A percentile compares a stretch with the other conserved stretches of the same genome.
These are phyloP conservation scores for Blastocystis sp. DNA, from an alignment of 352 stramenopile species.

Conservation along the genomic window DNA sequence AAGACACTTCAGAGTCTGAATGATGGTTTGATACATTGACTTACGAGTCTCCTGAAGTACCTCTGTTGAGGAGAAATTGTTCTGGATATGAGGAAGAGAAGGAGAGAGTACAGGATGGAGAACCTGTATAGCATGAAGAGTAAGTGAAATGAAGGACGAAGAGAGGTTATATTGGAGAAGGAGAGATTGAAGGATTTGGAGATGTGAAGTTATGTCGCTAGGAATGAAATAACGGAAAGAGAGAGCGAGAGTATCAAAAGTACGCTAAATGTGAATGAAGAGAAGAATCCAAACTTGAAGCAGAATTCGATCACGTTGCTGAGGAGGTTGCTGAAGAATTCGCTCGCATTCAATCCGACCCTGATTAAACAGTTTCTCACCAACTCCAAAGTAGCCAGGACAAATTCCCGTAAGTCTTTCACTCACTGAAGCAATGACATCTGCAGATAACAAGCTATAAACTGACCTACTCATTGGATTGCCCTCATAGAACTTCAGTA, in stretches of 20 bases:
- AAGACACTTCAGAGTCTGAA: constrained; percentile 3
- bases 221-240: constrained; percentile 30
- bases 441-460: neutral
- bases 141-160: neutral
- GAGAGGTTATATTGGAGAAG: neutral
- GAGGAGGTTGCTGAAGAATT: neutral
- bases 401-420: constrained; percentile 9
- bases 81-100: neutral
- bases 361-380: constrained; percentile 55
- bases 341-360: neutral
- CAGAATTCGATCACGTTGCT: neutral
- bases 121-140: neutral
- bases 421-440: neutral
- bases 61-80: neutral
- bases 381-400: constrained; percentile 17
- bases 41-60: neutral
- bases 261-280: neutral
- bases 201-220: neutral
- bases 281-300: neutral
- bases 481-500: constrained; percentile 17
- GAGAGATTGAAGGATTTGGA: neutral
- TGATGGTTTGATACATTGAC: neutral
- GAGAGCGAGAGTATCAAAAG: neutral
- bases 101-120: neutral
- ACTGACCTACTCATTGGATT: constrained; percentile 5